Percentiles rank a stretch among this genome's conserved stretches.
Evolutionary conservation across 805 yeast species (phyloP).

Genomic region (Blastobotrys robertii): DNA sequence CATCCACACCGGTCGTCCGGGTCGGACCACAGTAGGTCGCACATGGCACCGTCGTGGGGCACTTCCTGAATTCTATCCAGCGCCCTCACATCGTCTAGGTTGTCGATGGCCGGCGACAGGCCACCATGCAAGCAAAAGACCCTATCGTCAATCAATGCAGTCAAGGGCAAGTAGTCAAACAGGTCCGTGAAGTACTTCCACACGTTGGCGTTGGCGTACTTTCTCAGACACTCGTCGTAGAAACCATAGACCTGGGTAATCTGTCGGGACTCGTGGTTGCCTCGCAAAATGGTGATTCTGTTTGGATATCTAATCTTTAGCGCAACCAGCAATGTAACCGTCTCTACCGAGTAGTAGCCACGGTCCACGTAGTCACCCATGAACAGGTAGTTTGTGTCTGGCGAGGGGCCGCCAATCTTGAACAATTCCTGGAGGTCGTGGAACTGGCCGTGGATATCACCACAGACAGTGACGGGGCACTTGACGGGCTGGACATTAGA

Average conservation of each 20-base stretch:
- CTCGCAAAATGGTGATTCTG: slow-evolving; percentile 85
- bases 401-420: slow-evolving; percentile 90
- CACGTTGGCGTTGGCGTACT: slow-evolving; percentile 85
- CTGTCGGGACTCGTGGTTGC: slow-evolving; percentile 92
- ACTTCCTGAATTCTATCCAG: slow-evolving; percentile 90
- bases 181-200: slow-evolving; percentile 90
- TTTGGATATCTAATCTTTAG: slow-evolving; percentile 88
- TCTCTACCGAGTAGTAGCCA: slow-evolving; percentile 81
- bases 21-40: slow-evolving; percentile 93
- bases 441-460: slow-evolving; percentile 94
- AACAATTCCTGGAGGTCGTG: slow-evolving; percentile 90
- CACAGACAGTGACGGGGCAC: slow-evolving; percentile 94
- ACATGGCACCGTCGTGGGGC: slow-evolving; percentile 97
- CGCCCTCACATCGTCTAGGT: slow-evolving; percentile 85
- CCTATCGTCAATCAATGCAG: slow-evolving; percentile 84
- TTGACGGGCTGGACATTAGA: slow-evolving; percentile 91
- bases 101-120: slow-evolving; percentile 86
- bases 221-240: slow-evolving; percentile 89
- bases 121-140: slow-evolving; percentile 94
- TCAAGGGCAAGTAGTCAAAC: slow-evolving; percentile 87
- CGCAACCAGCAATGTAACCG: slow-evolving; percentile 78
- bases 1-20: slow-evolving; percentile 96
- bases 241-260: slow-evolving; percentile 95
- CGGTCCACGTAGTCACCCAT: slow-evolving; percentile 93
- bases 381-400: slow-evolving; percentile 80